Conservation (phyloP, 1,284 basidiomycete species). For the Cronartium ribicola region DNA sequence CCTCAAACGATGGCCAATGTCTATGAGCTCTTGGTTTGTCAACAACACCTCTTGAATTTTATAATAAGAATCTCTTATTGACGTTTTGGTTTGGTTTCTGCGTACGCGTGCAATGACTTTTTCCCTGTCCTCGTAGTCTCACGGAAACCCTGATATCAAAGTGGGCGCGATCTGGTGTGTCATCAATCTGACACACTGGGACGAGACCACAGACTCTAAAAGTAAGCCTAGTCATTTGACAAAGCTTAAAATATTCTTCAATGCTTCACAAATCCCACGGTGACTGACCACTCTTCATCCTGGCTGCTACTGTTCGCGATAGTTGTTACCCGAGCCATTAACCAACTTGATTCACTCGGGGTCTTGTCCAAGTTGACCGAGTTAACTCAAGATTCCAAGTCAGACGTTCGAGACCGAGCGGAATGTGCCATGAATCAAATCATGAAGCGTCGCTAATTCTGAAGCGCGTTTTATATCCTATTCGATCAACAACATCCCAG, state of each 20-base stretch:
- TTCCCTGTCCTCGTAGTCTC: constrained; percentile 1
- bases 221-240: constrained; percentile 10
- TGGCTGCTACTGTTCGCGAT: not conserved
- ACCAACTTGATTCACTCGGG: constrained; percentile 6
- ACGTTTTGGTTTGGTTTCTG: not conserved
- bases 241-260: not conserved
- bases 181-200: constrained; percentile 35
- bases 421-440: constrained; percentile 36
- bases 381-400: constrained; percentile 7
- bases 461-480: not conserved
- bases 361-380: constrained; percentile 14
- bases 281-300: too few species aligned
- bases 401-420: constrained; percentile 17
- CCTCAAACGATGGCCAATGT: constrained; percentile 21
- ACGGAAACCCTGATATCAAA: constrained; percentile 31
- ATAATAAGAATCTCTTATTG: not conserved
- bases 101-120: not conserved
- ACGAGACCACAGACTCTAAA: constrained; percentile 25
- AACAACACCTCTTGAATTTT: too few species aligned
- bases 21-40: constrained; percentile 28
- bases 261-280: too few species aligned
- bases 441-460: not conserved
- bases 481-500: too few species aligned
- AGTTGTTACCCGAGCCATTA: constrained; percentile 17
- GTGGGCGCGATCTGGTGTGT: constrained; percentile 36